Conservation (phyloP, 495 filamentous ascomycete species). For the Penicillium mononematosum region DNA sequence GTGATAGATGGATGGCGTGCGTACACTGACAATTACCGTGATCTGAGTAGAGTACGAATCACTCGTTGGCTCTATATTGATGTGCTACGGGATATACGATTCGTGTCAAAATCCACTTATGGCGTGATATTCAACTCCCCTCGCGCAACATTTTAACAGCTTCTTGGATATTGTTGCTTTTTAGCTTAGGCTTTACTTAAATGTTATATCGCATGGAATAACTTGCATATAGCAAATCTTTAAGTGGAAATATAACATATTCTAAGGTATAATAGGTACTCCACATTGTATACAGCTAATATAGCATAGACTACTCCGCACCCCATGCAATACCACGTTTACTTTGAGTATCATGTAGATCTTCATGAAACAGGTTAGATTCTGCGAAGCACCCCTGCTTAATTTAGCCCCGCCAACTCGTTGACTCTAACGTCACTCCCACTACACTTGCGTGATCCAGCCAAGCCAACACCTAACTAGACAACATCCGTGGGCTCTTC, state of each 20-base stretch:
- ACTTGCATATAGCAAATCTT: no score
- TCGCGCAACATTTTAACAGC: no score
- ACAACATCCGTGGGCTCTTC: neutral
- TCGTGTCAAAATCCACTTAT: constrained; percentile 12
- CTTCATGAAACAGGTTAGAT: neutral
- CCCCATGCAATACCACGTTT: no score
- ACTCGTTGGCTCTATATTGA: no score
- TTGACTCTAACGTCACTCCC: constrained; percentile 24
- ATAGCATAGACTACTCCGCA: neutral
- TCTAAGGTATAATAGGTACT: no score
- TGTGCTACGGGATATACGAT: neutral
- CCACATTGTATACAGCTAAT: no score
- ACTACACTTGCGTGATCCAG: constrained; percentile 26
- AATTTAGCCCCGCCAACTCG: constrained; percentile 7
- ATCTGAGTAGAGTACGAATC: neutral
- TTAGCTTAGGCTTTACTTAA: no score
- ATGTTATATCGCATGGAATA: no score
- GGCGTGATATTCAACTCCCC: constrained; percentile 16
- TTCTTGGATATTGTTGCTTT: no score
- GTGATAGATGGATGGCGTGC: constrained; percentile 18
- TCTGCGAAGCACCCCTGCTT: neutral
- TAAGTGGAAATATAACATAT: no score
- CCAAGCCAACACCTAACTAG: constrained; percentile 10
- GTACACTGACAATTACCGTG: constrained; percentile 1
- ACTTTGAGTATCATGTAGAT: no score